Conservation (phyloP, 2,329 filamentous ascomycete species). For the Clarireedia homoeocarpa region DNA sequence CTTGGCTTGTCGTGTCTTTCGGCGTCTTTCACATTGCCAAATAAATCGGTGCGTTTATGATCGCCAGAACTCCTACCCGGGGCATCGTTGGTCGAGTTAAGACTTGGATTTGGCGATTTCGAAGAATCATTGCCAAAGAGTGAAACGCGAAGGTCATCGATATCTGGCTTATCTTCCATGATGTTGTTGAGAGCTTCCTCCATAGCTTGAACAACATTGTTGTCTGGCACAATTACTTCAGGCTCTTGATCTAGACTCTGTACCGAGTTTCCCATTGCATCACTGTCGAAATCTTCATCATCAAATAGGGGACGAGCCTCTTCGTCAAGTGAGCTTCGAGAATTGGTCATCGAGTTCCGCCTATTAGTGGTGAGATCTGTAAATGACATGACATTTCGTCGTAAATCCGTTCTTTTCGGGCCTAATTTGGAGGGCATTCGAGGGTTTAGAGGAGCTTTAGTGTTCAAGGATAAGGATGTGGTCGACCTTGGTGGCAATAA, state of each 20-base stretch:
- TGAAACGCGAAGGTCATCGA: slow-evolving; percentile 57
- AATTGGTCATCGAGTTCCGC: slow-evolving; percentile 28
- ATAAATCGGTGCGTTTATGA: slow-evolving; percentile 35
- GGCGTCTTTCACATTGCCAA: slow-evolving; percentile 35
- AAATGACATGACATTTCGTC: slow-evolving; percentile 52
- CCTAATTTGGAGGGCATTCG: slow-evolving; percentile 41
- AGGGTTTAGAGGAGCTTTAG: slow-evolving; percentile 36
- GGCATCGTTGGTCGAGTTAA: slow-evolving; percentile 47
- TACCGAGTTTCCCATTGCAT: slow-evolving; percentile 62
- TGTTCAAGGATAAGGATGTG: slow-evolving; percentile 30
- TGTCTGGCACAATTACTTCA: slow-evolving; percentile 56
- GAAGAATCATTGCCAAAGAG: slow-evolving; percentile 49
- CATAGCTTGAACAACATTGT: slow-evolving; percentile 81
- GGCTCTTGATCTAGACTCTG: slow-evolving; percentile 71
- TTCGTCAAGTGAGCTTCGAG: slow-evolving; percentile 66
- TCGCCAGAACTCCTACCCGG: slow-evolving; percentile 59
- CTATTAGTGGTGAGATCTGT: slow-evolving; percentile 46
- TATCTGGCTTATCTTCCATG: slow-evolving; percentile 69
- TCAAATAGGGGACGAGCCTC: slow-evolving; percentile 60
- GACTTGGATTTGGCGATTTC: slow-evolving; percentile 38
- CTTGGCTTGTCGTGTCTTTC: slow-evolving; percentile 59
- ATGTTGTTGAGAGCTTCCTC: slow-evolving; percentile 89
- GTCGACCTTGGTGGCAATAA: slow-evolving; percentile 16
- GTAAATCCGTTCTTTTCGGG: slow-evolving; percentile 42
- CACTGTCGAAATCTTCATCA: slow-evolving; percentile 69